phyloP scores from a whole-genome alignment of 73 alveolate genomes.

The Effrenium voratum region DNA sequence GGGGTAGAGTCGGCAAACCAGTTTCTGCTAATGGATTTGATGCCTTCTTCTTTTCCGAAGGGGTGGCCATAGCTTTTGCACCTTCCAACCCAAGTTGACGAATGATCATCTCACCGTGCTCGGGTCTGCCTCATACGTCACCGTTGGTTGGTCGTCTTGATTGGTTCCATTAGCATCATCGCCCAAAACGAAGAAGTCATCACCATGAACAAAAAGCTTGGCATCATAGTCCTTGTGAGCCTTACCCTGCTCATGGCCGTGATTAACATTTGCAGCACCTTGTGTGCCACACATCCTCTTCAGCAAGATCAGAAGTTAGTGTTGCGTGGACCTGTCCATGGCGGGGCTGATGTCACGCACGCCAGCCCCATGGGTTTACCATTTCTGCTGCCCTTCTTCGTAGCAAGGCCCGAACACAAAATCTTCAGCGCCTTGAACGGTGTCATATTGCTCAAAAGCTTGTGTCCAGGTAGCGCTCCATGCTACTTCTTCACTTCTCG shows the following conservation, averaged over 20 bases:
- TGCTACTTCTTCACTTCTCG: too few species aligned
- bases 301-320: background rate
- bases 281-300: constrained; percentile 8
- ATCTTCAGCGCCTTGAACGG: constrained; percentile 3
- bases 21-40: background rate
- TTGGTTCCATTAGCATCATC: background rate
- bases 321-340: background rate
- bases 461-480: too few species aligned
- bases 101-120: background rate
- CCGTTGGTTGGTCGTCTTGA: background rate
- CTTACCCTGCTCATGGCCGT: background rate
- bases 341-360: background rate
- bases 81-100: background rate
- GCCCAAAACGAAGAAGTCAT: background rate
- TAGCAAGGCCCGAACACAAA: background rate
- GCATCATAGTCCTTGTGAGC: background rate
- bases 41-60: background rate
- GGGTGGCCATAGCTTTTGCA: background rate
- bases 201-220: background rate
- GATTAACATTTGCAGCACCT: background rate
- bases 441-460: too few species aligned
- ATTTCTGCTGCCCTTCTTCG: background rate
- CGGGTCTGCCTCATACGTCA: background rate
- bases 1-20: background rate
- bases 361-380: background rate